Evolutionary conservation across 164 flowering plant genomes (phyloP), one percentile per base, ranked within the genome.

Genomic region (Stephania cephalantha): DNA sequence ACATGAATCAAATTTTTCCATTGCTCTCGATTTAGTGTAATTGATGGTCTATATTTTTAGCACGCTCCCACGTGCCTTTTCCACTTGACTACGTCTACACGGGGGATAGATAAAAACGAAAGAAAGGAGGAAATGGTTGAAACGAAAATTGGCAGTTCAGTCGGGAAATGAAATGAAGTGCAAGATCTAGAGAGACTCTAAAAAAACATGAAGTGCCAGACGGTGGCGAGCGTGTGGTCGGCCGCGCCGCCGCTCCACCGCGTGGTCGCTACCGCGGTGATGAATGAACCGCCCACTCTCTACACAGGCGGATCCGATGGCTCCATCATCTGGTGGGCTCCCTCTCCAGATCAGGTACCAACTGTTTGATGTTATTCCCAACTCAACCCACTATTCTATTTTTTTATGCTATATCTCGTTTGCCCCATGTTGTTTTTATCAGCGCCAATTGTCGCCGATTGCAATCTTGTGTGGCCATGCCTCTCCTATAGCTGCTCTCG

Each of bases 271-370:
- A 71, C 88, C 64, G 90, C 91, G 6, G 88, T 80, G 18, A 87
- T 92, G 69, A 73, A 79, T 76, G 75, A 77, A 3, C 98, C 97
- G 22, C 88, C 90, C 42, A 88, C 95, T n/a, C 91, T 96, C 53
- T 96, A 89, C 90, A 96, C 99, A 67, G 99, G 97, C 75, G 97
- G 93, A 77, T 87, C 94, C 78, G 95, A 94, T 89, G 99, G 99
- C 86, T 92, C 98, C 85, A 88, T 94, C 85, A 68, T 94, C 88
- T 91, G 93, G 88, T 94, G 98, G 98, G 83, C 79, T 73, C 73
- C 92, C 77, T 79, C 90, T 55, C 77, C 68, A 61, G 58, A 83
- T 58, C 71, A 74, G 87, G 91, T 86, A 45, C 71, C 9, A 64
- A 7, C 20, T 73, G 69, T 73, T 73, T 73, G 76, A 46, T 68